Evolutionary conservation across 2,329 filamentous ascomycete species (phyloP).

Genomic region (Purpureocillium lavendulum): DNA sequence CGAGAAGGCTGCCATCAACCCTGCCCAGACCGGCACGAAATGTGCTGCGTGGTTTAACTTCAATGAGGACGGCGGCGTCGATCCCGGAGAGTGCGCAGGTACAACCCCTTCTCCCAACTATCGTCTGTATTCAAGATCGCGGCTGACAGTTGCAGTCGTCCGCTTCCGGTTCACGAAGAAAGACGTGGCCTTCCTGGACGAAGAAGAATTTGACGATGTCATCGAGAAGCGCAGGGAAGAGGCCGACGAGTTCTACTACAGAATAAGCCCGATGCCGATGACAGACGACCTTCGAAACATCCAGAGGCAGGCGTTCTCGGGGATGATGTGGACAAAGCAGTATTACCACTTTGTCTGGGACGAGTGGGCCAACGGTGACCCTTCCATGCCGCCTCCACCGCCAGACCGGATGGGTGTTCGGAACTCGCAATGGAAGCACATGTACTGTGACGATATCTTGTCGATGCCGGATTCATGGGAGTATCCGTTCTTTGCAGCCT

Average conservation of each 20-base stretch:
- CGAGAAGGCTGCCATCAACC: constrained; percentile 76
- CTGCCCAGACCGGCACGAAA: constrained; percentile 74
- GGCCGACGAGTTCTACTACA: constrained; percentile 92
- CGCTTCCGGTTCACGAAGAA: constrained; percentile 80
- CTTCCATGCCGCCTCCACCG: constrained; percentile 78
- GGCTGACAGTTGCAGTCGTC: constrained; percentile 49
- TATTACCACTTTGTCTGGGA: constrained; percentile 97
- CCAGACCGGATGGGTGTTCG: constrained; percentile 69
- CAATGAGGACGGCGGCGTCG: constrained; percentile 79
- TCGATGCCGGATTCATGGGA: constrained; percentile 99
- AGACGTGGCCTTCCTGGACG: constrained; percentile 72
- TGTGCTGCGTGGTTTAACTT: constrained; percentile 88
- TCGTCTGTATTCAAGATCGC: not conserved
- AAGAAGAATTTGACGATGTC: constrained; percentile 85
- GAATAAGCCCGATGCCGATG: constrained; percentile 89
- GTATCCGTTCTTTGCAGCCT: constrained; percentile 95
- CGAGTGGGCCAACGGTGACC: constrained; percentile 94
- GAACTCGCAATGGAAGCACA: constrained; percentile 87
- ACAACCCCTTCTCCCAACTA: constrained; percentile 20
- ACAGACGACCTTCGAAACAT: constrained; percentile 89
- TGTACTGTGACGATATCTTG: constrained; percentile 88
- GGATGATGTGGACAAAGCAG: constrained; percentile 99
- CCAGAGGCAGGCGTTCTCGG: constrained; percentile 86
- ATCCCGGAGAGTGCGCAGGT: constrained; percentile 85
- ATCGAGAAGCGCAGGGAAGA: constrained; percentile 82